A percentile compares a stretch with the other conserved stretches of the same genome.
These are phyloP conservation scores for Penicillium sp. DNA, from an alignment of 2,329 filamentous ascomycete genomes.

Conservation along the genomic window DNA sequence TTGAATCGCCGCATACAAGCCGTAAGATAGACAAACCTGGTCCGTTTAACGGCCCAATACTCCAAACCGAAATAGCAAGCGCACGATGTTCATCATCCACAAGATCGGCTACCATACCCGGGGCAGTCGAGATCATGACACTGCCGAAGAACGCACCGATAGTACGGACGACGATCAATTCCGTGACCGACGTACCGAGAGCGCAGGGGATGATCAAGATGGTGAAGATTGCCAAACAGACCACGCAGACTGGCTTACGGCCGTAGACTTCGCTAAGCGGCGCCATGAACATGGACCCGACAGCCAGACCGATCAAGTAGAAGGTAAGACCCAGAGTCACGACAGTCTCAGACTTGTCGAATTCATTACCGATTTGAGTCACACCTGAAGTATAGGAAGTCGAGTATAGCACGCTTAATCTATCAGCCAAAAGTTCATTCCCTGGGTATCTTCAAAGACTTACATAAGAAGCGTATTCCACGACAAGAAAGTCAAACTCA, in stretches of 20 bases:
- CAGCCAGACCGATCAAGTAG: slow-evolving; percentile 72
- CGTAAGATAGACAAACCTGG: slow-evolving; percentile 39
- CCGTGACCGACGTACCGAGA: slow-evolving; percentile 64
- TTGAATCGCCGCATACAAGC: background rate
- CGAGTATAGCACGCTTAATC: slow-evolving; percentile 64
- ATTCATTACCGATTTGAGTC: slow-evolving; percentile 66
- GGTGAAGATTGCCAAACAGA: slow-evolving; percentile 63
- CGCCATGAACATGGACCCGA: slow-evolving; percentile 69
- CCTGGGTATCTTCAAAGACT: slow-evolving; percentile 18
- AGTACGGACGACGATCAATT: slow-evolving; percentile 71
- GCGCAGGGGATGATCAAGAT: slow-evolving; percentile 71
- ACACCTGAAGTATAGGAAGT: slow-evolving; percentile 75
- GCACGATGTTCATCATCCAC: slow-evolving; percentile 77
- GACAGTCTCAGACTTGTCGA: slow-evolving; percentile 57
- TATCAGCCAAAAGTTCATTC: background rate
- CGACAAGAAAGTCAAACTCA: slow-evolving; percentile 56
- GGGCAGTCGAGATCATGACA: slow-evolving; percentile 78
- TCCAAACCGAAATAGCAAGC: slow-evolving; percentile 79
- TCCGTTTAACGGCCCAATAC: slow-evolving; percentile 80
- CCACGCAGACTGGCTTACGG: slow-evolving; percentile 61
- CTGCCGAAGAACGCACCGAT: slow-evolving; percentile 72
- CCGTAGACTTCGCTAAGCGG: slow-evolving; percentile 58
- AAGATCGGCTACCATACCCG: slow-evolving; percentile 80
- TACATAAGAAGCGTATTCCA: slow-evolving; percentile 58
- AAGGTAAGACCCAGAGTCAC: slow-evolving; percentile 74